Evolutionary conservation across 2,329 filamentous ascomycete genomes (phyloP).

Genomic region (Alternaria infectoria): DNA sequence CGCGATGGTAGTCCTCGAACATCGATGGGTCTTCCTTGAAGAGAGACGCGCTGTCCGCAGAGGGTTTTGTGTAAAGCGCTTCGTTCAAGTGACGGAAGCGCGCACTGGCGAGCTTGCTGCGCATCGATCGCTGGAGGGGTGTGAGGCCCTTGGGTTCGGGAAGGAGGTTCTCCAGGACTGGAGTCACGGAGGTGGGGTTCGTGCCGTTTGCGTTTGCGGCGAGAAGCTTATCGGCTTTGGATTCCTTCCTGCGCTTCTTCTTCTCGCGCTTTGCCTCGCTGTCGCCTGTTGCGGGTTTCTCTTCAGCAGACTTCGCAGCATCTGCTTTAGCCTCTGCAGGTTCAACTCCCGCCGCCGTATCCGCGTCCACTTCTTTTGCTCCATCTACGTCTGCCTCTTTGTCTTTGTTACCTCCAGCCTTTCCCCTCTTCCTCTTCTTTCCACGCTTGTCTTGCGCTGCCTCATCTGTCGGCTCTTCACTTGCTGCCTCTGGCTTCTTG

Average conservation of each 20-base stretch:
- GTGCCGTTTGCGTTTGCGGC: constrained; percentile 16
- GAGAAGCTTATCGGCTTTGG: constrained; percentile 11
- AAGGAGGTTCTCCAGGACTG: constrained; percentile 31
- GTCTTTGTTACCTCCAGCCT: constrained; percentile 30
- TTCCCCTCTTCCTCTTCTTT: constrained; percentile 41
- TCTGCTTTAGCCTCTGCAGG: constrained; percentile 24
- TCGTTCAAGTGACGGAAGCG: constrained; percentile 98
- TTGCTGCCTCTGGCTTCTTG: constrained; percentile 67
- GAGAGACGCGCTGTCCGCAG: constrained; percentile 78
- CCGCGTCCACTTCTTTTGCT: constrained; percentile 19
- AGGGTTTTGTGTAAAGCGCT: constrained; percentile 92
- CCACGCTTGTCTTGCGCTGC: constrained; percentile 46
- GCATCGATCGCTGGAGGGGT: constrained; percentile 91
- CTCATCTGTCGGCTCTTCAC: constrained; percentile 40
- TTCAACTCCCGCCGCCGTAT: constrained; percentile 29
- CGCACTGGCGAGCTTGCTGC: constrained; percentile 89
- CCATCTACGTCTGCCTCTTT: constrained; percentile 33
- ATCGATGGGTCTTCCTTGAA: constrained; percentile 88
- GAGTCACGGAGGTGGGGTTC: constrained; percentile 4
- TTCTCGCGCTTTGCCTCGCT: constrained; percentile 35
- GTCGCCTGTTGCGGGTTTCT: constrained; percentile 21
- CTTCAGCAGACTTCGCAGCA: constrained; percentile 1
- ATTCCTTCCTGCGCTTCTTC: constrained; percentile 17
- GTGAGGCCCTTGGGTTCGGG: constrained; percentile 70
- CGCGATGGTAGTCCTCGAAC: constrained; percentile 95